Evolutionary conservation across 805 yeast genomes (phyloP), one percentile per base, ranked within the genome.

Genomic region (Isabelozyma heimii): DNA sequence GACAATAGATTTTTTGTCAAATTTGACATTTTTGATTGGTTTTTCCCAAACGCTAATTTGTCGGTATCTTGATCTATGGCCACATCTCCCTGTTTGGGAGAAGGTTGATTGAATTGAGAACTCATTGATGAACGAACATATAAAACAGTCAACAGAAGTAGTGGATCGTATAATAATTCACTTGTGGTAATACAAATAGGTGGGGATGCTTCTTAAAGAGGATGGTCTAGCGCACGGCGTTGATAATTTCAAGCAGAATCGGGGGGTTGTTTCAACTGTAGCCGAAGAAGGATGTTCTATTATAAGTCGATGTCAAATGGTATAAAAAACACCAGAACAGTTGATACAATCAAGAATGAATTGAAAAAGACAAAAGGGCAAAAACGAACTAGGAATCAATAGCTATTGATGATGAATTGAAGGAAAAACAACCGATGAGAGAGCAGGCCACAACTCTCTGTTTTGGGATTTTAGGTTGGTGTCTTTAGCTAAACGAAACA

Each of bases 1-100:
- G 64, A 56, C 54, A 66, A 52, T 46, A 66, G 53, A 47, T 59
- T 66, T 44, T 56, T 63, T 37, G 71, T 66, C 47, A 66, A 56
- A 53, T 66, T 66, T 35, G 71, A 66, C 37, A 66, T 50, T 37
- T 48, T 50, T 8, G 54, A n/a, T 30, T 48, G 50, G 35, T 41
- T 45, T 15, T 52, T 15, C 15, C 40, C 40, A 37, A 14, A 12
- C 10, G 15, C 9, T 37, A 15, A 30, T 13, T 30, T 30, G 10
- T 30, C 35, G 35, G 35, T 30, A 30, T 30, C 35, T 30, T 9
- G 35, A 13, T 9, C n/a, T 30, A 30, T 30, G 10, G n/a, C 42
- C 46, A 33, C 42, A 46, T 30, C 46, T 14, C 43, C 27, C 10
- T 10, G 27, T 16, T 40, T n/a, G 24, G 30, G 20, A 16, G 43